Percentiles rank a stretch among this genome's conserved stretches.
Evolutionary conservation across 306 rosid genomes (phyloP).

Genomic region (Cicer arietinum): DNA sequence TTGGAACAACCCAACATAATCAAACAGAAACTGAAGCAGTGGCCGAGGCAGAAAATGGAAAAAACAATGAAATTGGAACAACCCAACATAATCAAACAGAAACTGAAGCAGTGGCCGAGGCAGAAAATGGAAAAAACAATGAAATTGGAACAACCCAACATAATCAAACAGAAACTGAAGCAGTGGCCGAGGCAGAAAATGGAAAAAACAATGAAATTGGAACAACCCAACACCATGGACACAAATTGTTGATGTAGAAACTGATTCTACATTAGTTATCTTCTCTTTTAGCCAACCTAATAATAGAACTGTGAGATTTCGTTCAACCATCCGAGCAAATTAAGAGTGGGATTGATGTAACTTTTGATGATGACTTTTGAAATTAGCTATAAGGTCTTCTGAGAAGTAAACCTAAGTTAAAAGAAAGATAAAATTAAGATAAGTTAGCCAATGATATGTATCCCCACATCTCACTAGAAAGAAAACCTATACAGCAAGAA

Average conservation of each 20-base stretch:
- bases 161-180: too few relatives aligned
- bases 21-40: too few relatives aligned
- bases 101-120: too few relatives aligned
- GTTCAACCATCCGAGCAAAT: slow-evolving; percentile 41
- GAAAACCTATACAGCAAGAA: slow-evolving; percentile 31
- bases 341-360: slow-evolving; percentile 25
- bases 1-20: too few relatives aligned
- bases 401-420: slow-evolving; percentile 24
- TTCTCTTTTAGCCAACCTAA: slow-evolving; percentile 87
- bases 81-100: too few relatives aligned
- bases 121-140: too few relatives aligned
- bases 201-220: too few relatives aligned
- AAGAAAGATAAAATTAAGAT: slow-evolving; percentile 17
- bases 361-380: slow-evolving; percentile 36
- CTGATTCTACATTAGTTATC: slow-evolving; percentile 73
- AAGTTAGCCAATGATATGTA: slow-evolving; percentile 20
- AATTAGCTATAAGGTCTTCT: slow-evolving; percentile 20
- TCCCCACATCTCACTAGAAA: slow-evolving; percentile 17
- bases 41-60: too few relatives aligned
- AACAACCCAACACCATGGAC: too few relatives aligned
- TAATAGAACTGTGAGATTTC: slow-evolving; percentile 46
- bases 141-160: too few relatives aligned
- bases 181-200: too few relatives aligned
- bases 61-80: too few relatives aligned
- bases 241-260: slow-evolving; percentile 84